These are phyloP conservation scores for Hura crepitans DNA, from an alignment of 441 rosid species.

Conservation along the genomic window DNA sequence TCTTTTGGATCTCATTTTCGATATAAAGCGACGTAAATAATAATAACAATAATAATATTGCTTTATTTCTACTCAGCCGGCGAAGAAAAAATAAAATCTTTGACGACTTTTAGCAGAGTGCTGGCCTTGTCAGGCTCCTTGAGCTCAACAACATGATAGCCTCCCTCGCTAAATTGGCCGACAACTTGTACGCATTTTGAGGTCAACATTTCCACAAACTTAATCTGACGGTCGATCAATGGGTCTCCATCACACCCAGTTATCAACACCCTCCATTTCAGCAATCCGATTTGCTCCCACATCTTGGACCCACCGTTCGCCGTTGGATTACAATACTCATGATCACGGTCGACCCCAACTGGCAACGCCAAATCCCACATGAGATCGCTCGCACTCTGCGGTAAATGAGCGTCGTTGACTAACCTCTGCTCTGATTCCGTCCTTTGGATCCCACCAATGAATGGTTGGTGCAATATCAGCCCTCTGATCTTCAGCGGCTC, in stretches of 20 bases:
- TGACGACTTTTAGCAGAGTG: background rate
- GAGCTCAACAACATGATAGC: slow-evolving; percentile 32
- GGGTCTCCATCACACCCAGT: slow-evolving; percentile 36
- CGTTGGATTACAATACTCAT: slow-evolving; percentile 46
- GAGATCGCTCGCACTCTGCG: slow-evolving; percentile 23
- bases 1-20: too few species aligned
- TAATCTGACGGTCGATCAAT: slow-evolving; percentile 32
- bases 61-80: too few species aligned
- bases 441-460: slow-evolving; percentile 39
- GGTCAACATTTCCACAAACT: too few species aligned
- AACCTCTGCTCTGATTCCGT: slow-evolving; percentile 33
- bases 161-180: slow-evolving; percentile 26
- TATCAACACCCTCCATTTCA: slow-evolving; percentile 35
- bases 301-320: slow-evolving; percentile 24
- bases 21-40: too few species aligned
- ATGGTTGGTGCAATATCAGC: slow-evolving; percentile 40
- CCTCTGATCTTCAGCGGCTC: slow-evolving; percentile 40
- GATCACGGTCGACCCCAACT: slow-evolving; percentile 36
- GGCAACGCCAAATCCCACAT: slow-evolving; percentile 39
- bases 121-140: slow-evolving; percentile 14
- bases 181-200: slow-evolving; percentile 24
- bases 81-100: background rate
- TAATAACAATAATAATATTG: too few species aligned
- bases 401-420: slow-evolving; percentile 25
- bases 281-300: slow-evolving; percentile 19